Conservation (phyloP, 345 rosid species). For the Fremontodendron californicum region DNA sequence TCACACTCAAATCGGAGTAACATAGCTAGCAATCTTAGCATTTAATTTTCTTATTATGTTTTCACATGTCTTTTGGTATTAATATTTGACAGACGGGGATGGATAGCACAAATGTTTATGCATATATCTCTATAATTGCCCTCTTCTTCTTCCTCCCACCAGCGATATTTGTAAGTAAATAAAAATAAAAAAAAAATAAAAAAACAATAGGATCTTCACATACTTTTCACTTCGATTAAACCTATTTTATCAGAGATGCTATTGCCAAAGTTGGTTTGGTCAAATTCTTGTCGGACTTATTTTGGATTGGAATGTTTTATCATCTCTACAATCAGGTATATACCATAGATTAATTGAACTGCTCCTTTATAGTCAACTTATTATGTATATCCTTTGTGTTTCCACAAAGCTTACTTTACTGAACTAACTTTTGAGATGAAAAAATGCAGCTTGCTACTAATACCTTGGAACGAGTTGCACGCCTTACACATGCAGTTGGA, state of each 20-base stretch:
- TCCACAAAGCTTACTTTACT: too few species aligned
- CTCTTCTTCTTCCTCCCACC: conserved; percentile 48
- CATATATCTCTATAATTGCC: conserved; percentile 48
- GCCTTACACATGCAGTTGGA: conserved; percentile 55
- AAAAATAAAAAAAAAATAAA: neutral
- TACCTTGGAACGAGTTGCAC: conserved; percentile 50
- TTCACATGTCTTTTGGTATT: neutral
- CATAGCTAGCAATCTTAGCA: too few species aligned
- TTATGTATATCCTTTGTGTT: too few species aligned
- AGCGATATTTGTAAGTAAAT: conserved; percentile 36
- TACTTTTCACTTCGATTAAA: conserved; percentile 1
- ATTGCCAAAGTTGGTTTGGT: conserved; percentile 43
- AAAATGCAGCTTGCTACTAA: conserved; percentile 46
- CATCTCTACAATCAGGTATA: conserved; percentile 51
- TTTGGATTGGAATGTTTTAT: conserved; percentile 55
- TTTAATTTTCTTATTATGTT: neutral
- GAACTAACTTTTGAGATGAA: conserved; percentile 10
- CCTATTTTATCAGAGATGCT: conserved; percentile 28
- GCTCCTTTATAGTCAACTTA: too few species aligned
- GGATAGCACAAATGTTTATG: conserved; percentile 55
- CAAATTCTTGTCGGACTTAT: conserved; percentile 43
- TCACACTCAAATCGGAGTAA: too few species aligned
- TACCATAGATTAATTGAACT: neutral
- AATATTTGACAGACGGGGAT: conserved; percentile 37
- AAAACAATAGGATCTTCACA: neutral